Evolutionary conservation across 768 basidiomycete species (phyloP).

Genomic region (Hypholoma sublateritium): DNA sequence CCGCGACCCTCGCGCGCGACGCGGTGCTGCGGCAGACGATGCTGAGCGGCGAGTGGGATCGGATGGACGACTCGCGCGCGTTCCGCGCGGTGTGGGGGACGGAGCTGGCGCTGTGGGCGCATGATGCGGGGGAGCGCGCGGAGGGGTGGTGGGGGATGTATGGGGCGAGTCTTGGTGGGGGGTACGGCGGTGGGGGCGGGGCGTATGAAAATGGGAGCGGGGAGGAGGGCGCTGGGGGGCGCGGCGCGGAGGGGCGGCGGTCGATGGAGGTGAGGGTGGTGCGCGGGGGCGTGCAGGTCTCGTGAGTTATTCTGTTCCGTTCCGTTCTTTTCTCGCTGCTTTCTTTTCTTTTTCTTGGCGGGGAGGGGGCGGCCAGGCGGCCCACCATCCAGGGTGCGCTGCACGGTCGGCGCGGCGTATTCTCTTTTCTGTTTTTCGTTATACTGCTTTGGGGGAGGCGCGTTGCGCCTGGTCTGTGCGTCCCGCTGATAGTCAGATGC

Average conservation of each 20-base stretch:
- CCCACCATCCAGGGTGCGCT: too few relatives aligned
- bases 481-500: too few relatives aligned
- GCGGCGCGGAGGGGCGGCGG: background rate
- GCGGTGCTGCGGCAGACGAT: constrained; percentile 27
- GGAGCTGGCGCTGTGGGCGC: constrained; percentile 47
- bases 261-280: background rate
- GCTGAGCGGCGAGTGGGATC: constrained; percentile 34
- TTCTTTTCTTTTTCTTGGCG: background rate
- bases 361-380: too few relatives aligned
- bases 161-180: too few relatives aligned
- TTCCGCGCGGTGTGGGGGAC: constrained; percentile 53
- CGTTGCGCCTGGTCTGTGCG: too few relatives aligned
- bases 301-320: too few relatives aligned
- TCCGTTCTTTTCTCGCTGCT: background rate
- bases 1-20: constrained; percentile 25
- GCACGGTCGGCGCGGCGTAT: too few relatives aligned
- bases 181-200: too few relatives aligned
- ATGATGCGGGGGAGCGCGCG: constrained; percentile 55
- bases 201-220: too few relatives aligned
- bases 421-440: too few relatives aligned
- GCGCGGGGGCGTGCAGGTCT: background rate
- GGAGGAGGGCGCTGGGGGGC: background rate
- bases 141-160: constrained; percentile 67
- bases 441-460: too few relatives aligned
- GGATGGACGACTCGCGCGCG: constrained; percentile 42